Evolutionary conservation across 768 basidiomycete genomes (phyloP).

Genomic region (Austroboletus eburneus): DNA sequence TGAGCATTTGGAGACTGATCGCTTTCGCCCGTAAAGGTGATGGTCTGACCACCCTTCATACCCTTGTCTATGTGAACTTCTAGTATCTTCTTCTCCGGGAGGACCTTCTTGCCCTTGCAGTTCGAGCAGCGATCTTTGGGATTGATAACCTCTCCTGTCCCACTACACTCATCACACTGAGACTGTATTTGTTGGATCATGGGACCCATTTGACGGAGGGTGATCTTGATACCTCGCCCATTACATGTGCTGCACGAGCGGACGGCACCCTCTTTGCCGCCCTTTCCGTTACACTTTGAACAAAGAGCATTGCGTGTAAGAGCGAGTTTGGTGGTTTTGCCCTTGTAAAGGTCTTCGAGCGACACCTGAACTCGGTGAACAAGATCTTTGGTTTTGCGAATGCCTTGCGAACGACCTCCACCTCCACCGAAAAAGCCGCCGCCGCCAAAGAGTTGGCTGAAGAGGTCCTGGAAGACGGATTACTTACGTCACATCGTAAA

Average conservation of each 20-base stretch:
- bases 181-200: slow-evolving; percentile 99
- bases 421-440: slow-evolving; percentile 70
- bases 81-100: slow-evolving; percentile 92
- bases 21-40: slow-evolving; percentile 85
- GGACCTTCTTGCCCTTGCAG: slow-evolving; percentile 94
- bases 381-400: slow-evolving; percentile 95
- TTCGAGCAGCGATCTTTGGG: slow-evolving; percentile 84
- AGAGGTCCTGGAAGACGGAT: slow-evolving; percentile 66
- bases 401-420: slow-evolving; percentile 62
- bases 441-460: slow-evolving; percentile 93
- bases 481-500: background rate
- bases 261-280: slow-evolving; percentile 96
- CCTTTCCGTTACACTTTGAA: slow-evolving; percentile 89
- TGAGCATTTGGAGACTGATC: slow-evolving; percentile 87
- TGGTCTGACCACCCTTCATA: slow-evolving; percentile 92
- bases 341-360: slow-evolving; percentile 98
- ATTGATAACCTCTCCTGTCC: slow-evolving; percentile 94
- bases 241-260: slow-evolving; percentile 70
- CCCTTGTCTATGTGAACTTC: slow-evolving; percentile 99
- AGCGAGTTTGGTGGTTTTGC: slow-evolving; percentile 97
- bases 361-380: slow-evolving; percentile 94
- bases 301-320: slow-evolving; percentile 95
- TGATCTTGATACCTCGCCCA: slow-evolving; percentile 89
- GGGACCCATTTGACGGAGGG: slow-evolving; percentile 95
- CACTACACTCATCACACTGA: slow-evolving; percentile 88